Evolutionary conservation across 495 filamentous ascomycete genomes (phyloP), one percentile per base, ranked within the genome.

Genomic region (Lentithecium fluviatile): DNA sequence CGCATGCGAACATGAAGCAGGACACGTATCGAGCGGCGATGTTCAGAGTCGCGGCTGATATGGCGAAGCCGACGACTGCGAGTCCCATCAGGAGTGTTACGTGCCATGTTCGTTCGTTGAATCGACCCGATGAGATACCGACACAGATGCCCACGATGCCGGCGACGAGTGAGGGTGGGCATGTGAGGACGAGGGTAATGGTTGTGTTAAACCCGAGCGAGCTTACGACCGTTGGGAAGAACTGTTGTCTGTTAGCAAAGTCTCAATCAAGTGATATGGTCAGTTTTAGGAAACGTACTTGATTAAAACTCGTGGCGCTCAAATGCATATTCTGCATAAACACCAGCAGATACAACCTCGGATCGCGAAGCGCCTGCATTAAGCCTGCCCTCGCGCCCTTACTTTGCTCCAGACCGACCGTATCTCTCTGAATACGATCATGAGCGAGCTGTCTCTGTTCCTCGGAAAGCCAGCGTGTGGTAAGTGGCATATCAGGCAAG

Each of bases 151-250:
- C 70, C 20, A 78, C 71, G 26, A 76, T 70, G 37, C 80, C 80
- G 1, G 71, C 65, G 12, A 79, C 72, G 5, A 79, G 56, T 53
- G 77, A 83, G 8, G 80, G 79, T 12, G 81, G 82, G 26, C 68
- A 78, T 0, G 80, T 82, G 40, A 83, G 72, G 21, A 78, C 77
- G 13, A 84, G 72, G 0, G 82, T 82, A 12, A 79, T 67, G 34
- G 79, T 82, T 23, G 57, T 71, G 48, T 73, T 75, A 60, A 78
- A 82, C 1, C 80, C 81, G 0, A 85, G 73, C 0, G 77, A 81
- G 47, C 75, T 68, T 10, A 82, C 75, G 48, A 83, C 80, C 21
- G 75, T 82, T 0, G 82, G 82, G 74, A 83, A 83, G 71, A 84
- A 80, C 57, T 77, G 75, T 20, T 6, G 29, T 10, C 3, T 32